phyloP scores from a whole-genome alignment of 106 monocot species.

The Platanthera guangdongensis region DNA sequence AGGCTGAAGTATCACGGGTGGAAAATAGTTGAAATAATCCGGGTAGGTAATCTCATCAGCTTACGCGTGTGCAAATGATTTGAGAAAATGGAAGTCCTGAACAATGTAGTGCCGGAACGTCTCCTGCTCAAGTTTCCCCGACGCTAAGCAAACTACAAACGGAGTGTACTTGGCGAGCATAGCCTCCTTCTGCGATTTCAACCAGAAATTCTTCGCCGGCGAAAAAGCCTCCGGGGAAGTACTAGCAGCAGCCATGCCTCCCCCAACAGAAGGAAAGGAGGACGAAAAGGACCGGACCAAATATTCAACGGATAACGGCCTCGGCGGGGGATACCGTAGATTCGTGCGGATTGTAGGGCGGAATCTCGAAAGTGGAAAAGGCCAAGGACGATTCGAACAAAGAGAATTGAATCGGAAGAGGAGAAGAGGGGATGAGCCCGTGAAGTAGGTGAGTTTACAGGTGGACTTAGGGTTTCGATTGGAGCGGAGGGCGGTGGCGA shows the following conservation, averaged over 20 bases:
- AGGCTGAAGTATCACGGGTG: not conserved
- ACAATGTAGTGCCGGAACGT: conserved; percentile 58
- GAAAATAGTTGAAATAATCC: not conserved
- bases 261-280: not conserved
- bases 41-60: conserved; percentile 10
- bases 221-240: conserved; percentile 42
- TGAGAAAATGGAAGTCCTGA: conserved; percentile 77
- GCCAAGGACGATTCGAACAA: not conserved
- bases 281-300: not conserved
- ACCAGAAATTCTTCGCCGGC: conserved; percentile 65
- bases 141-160: conserved; percentile 62
- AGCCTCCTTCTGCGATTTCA: conserved; percentile 42
- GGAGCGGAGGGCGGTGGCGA: conserved; percentile 9
- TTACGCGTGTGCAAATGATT: conserved; percentile 68
- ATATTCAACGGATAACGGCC: not conserved
- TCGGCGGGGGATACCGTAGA: not conserved
- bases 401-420: conserved; percentile 7
- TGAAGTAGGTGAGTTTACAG: not conserved
- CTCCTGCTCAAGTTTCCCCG: conserved; percentile 63
- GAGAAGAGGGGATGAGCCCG: conserved; percentile 1
- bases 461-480: conserved; percentile 12
- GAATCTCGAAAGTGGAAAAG: not conserved
- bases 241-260: conserved; percentile 19
- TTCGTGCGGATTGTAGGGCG: not conserved
- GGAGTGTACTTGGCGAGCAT: conserved; percentile 56